Base-by-base conservation (phyloP, 2,329 filamentous ascomycete genomes). In the Fusarium drepaniforme region DNA sequence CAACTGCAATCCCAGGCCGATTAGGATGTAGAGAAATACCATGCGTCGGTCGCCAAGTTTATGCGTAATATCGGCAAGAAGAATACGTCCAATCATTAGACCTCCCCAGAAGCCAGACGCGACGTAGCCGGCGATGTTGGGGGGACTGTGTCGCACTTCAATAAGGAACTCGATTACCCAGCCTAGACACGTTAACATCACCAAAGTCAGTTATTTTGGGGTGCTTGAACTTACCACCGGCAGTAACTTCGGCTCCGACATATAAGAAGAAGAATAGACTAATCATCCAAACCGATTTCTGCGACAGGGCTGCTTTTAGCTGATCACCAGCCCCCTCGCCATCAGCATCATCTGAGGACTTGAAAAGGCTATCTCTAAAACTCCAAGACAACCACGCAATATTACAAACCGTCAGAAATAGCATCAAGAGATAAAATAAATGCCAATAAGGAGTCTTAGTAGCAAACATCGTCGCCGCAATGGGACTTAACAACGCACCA, bases 91-190 rank as follows among this genome's bases (percentile, higher is more conserved):
- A 4, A 42, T n/a, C 35, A 59, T 40, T 2, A 59, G 23, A 8
- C 56, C 56, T 25, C 35, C 56, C 56, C 37, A 59, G 11, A 59
- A 59, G 15, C 56, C 56, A 18, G 56, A 40, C 7, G 37, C 35
- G 23, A 59, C 23, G 56, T 59, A 59, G 35, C 56, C 56, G 16
- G 35, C 56, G 21, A 40, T 1, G 3, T 21, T 28, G 3, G 35
- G 56, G 56, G 37, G 35, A 15, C 56, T 40, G 11, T 42, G 56
- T n/a, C 56, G 56, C 21, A 40, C 35, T n/a, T 18, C 9, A 9
- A 59, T 40, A 6, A 59, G 56, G 16, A 40, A 59, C 37, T 59
- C 56, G 7, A 59, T 40, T 6, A 59, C 23, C 56, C 56, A 59
- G 37, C 56, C 56, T 59, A 11, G 5, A 40, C 23, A 3, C 1